These are phyloP conservation scores for Lumnitzera racemosa DNA, from an alignment of 345 rosid genomes.

Conservation along the genomic window DNA sequence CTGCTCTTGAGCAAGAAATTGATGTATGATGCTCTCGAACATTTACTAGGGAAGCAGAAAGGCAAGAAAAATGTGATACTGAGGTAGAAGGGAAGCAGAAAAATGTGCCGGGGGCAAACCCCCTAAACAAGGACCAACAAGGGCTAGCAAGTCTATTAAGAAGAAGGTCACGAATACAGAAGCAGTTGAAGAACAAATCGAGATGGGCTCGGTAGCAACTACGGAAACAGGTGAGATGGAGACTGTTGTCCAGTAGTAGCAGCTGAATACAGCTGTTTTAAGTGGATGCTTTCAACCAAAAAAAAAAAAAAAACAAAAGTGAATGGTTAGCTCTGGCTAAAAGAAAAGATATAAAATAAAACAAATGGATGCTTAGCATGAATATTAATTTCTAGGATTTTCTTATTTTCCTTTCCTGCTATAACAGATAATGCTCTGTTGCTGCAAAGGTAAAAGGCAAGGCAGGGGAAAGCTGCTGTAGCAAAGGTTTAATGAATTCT, in stretches of 20 bases:
- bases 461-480: constrained; percentile 31
- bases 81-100: constrained; percentile 25
- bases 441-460: constrained; percentile 56
- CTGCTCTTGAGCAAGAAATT: constrained; percentile 52
- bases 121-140: constrained; percentile 36
- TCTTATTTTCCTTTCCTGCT: too few species aligned
- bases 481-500: background rate
- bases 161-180: constrained; percentile 33
- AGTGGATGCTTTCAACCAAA: too few species aligned
- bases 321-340: too few species aligned
- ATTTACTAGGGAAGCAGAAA: too few species aligned
- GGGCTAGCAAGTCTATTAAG: constrained; percentile 39
- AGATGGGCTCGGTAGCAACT: constrained; percentile 13
- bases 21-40: constrained; percentile 39
- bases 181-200: constrained; percentile 18
- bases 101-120: constrained; percentile 23
- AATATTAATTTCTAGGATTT: background rate
- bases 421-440: constrained; percentile 36
- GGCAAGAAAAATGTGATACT: constrained; percentile 42
- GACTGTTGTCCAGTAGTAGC: too few species aligned
- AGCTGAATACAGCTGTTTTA: background rate
- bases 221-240: constrained; percentile 44
- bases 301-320: too few species aligned
- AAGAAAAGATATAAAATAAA: too few species aligned
- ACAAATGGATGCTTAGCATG: too few species aligned